Evolutionary conservation across 139 green algal genomes (phyloP).

Genomic region (Chlorella ohadii): DNA sequence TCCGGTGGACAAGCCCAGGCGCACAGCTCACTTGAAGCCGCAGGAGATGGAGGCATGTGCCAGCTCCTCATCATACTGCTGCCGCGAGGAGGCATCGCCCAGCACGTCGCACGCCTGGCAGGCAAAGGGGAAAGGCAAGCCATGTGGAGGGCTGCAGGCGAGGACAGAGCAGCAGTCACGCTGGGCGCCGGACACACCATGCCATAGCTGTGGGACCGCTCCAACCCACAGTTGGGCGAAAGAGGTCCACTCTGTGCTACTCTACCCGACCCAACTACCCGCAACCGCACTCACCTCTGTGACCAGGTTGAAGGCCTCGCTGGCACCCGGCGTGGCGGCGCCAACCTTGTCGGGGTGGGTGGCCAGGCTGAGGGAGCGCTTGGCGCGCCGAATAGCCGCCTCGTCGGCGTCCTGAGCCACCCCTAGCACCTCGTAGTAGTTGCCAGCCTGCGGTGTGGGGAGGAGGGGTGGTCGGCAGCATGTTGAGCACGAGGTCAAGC

Average conservation of each 20-base stretch:
- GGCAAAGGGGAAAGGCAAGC: not conserved
- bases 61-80: constrained; percentile 24
- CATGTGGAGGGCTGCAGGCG: no score
- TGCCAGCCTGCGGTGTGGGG: not conserved
- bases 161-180: no score
- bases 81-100: not conserved
- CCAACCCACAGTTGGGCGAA: no score
- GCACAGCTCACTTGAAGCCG: constrained; percentile 16
- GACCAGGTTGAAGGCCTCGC: constrained; percentile 34
- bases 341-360: constrained; percentile 48
- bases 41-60: not conserved
- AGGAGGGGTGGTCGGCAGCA: not conserved
- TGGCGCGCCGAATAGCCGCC: constrained; percentile 25
- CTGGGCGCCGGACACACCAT: no score
- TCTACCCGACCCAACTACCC: no score
- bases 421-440: constrained; percentile 36
- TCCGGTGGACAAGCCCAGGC: no score
- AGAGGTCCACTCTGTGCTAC: no score
- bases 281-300: constrained; percentile 29
- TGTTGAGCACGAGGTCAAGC: no score
- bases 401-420: constrained; percentile 1
- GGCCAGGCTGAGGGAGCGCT: constrained; percentile 26
- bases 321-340: constrained; percentile 12
- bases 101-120: constrained; percentile 20
- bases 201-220: no score